These are phyloP conservation scores for Petunia axillaris DNA, from an alignment of 257 asterid species.

Conservation along the genomic window DNA sequence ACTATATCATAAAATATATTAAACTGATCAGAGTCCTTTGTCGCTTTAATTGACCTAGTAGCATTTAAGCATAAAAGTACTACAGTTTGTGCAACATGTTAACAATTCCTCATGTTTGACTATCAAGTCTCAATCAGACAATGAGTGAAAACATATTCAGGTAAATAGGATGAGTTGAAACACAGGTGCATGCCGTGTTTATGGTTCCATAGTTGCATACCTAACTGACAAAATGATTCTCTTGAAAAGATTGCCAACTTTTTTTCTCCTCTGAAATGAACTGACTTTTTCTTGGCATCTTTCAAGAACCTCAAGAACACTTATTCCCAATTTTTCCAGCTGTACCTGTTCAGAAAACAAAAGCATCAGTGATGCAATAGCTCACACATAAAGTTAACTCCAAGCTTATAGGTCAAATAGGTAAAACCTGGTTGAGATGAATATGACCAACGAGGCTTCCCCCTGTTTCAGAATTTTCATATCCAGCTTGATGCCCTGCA, in stretches of 20 bases:
- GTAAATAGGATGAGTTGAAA: neutral
- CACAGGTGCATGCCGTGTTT: neutral
- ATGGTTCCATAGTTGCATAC: slow-evolving; percentile 34
- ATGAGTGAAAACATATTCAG: neutral
- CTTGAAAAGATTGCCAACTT: slow-evolving; percentile 62
- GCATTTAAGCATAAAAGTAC: neutral
- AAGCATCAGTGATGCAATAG: slow-evolving; percentile 22
- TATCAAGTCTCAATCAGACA: neutral
- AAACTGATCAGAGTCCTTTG: neutral
- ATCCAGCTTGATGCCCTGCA: slow-evolving; percentile 41
- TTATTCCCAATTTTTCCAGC: slow-evolving; percentile 52
- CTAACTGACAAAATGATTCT: slow-evolving; percentile 61
- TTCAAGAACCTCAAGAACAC: slow-evolving; percentile 57
- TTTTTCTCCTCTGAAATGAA: slow-evolving; percentile 66
- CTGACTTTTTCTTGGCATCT: slow-evolving; percentile 66
- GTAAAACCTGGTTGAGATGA: slow-evolving; percentile 77
- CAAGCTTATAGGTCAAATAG: slow-evolving; percentile 18
- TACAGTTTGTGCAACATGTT: neutral
- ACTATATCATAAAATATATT: no score
- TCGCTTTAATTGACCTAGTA: neutral
- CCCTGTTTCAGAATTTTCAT: slow-evolving; percentile 47
- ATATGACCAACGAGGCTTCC: slow-evolving; percentile 87
- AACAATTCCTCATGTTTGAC: slow-evolving; percentile 14
- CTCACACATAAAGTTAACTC: slow-evolving; percentile 29
- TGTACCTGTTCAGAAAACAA: slow-evolving; percentile 53